Base-by-base conservation (phyloP, 73 alveolate genomes). In the Breviolum minutum region DNA sequence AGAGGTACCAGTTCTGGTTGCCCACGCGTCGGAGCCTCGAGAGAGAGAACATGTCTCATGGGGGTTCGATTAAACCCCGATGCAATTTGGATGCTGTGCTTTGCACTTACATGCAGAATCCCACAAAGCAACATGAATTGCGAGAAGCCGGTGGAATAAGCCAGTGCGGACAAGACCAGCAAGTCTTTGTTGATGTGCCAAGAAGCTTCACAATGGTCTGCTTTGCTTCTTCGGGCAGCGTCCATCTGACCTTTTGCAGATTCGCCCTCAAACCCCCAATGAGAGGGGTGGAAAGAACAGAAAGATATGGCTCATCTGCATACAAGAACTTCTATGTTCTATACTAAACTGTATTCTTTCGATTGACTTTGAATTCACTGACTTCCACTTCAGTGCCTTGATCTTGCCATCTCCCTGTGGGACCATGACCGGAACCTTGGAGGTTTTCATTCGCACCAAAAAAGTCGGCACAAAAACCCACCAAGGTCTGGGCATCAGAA, bases 361-460 rank as follows among this genome's bases (percentile, higher is more conserved):
- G 2, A 69, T 14, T 74, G 84, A 29, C 32, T 48, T 74, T 61
- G 40, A 79, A 79, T 29, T 12, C 29, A 40, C 68, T 12, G 68
- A 64, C 66, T 29, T 26, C 32, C 87, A 27, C 61, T 29, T 29
- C 26, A 54, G 22, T 11, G 89, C 97, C 97, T 92, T 92, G 80
- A 92, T 92, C 82, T 92, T 92, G 97, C 97, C 97, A 27, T 92
- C 97, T 24, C 97, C 97, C 97, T 92, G 97, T 12, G 97, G 97
- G 88, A 92, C 97, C 97, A 92, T 92, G 63, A 92, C 97, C 14
- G 97, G 97, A 71, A 92, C 97, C 97, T 92, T 20, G 17, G 63
- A 8, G 54, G 8, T 26, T 20, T 14, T 19, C 61, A 11, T 17
- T 22, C 73, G 26, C 30, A 13, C 4, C 5, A 13, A 17, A 71